Conservation (phyloP, 1,284 basidiomycete species). For the Blastosporella zonata region DNA sequence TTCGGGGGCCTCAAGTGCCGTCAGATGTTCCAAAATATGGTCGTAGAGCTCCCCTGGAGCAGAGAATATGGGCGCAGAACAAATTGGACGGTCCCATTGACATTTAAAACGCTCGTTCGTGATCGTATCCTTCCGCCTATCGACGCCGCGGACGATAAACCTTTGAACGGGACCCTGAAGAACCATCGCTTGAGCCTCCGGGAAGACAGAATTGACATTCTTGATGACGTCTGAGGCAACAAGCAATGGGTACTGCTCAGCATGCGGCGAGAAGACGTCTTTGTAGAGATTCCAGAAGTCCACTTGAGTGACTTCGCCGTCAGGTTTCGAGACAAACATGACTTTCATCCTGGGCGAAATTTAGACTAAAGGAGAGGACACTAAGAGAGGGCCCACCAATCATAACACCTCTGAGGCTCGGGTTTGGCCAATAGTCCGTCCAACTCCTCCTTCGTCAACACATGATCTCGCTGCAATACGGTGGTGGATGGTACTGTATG, state of each 20-base stretch:
- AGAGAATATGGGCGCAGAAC: slow-evolving; percentile 43
- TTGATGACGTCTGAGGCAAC: slow-evolving; percentile 88
- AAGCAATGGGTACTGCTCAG: slow-evolving; percentile 56
- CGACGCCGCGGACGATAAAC: slow-evolving; percentile 81
- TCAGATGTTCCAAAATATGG: slow-evolving; percentile 61
- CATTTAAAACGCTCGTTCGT: slow-evolving; percentile 62
- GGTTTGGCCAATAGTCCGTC: slow-evolving; percentile 51
- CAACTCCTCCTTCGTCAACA: slow-evolving; percentile 66
- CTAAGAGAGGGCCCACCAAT: slow-evolving; percentile 53
- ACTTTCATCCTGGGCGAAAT: slow-evolving; percentile 66
- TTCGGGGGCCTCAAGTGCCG: slow-evolving; percentile 39
- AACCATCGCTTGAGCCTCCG: slow-evolving; percentile 81
- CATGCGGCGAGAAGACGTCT: slow-evolving; percentile 58
- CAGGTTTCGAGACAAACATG: slow-evolving; percentile 69
- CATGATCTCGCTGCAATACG: slow-evolving; percentile 47
- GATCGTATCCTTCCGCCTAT: slow-evolving; percentile 56
- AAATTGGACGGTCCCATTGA: slow-evolving; percentile 61
- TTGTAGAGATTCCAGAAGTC: slow-evolving; percentile 90
- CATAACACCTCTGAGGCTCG: slow-evolving; percentile 75
- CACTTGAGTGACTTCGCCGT: slow-evolving; percentile 82
- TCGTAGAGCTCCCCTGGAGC: slow-evolving; percentile 62
- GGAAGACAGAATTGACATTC: slow-evolving; percentile 75
- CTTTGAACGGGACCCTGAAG: slow-evolving; percentile 63
- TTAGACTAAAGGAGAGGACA: slow-evolving; percentile 5
- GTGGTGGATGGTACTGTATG: slow-evolving; percentile 53